Evolutionary conservation across 441 rosid species (phyloP).

Genomic region (Bocquillonia castaneifolia): DNA sequence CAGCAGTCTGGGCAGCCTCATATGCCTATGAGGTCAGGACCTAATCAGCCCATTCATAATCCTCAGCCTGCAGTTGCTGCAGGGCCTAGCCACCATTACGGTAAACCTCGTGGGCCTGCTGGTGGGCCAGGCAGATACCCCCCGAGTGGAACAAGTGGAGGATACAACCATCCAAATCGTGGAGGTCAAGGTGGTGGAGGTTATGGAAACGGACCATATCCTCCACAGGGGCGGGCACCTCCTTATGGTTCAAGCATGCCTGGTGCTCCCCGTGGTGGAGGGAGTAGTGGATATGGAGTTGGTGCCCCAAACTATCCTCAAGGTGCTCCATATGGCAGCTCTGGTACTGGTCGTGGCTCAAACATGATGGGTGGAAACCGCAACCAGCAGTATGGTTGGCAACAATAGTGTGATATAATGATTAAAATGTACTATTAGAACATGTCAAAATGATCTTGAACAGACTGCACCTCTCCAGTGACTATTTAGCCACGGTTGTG

Average conservation of each 20-base stretch:
- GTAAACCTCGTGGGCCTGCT: slow-evolving; percentile 69
- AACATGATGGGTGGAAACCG: slow-evolving; percentile 84
- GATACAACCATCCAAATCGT: slow-evolving; percentile 62
- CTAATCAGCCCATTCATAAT: slow-evolving; percentile 60
- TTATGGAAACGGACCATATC: slow-evolving; percentile 42
- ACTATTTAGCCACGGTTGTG: no score
- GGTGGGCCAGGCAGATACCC: slow-evolving; percentile 76
- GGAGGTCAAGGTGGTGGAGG: slow-evolving; percentile 56
- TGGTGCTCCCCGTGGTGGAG: slow-evolving; percentile 67
- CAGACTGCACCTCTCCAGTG: no score
- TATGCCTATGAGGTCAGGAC: slow-evolving; percentile 62
- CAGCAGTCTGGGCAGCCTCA: slow-evolving; percentile 82
- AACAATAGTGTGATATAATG: slow-evolving; percentile 33
- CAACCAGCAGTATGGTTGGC: slow-evolving; percentile 87
- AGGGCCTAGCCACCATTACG: slow-evolving; percentile 61
- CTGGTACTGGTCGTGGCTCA: slow-evolving; percentile 81
- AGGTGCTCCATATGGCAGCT: slow-evolving; percentile 66
- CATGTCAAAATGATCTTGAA: neutral
- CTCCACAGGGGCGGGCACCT: slow-evolving; percentile 48
- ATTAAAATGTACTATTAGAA: neutral
- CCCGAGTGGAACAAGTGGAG: slow-evolving; percentile 55
- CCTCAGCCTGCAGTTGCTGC: slow-evolving; percentile 64
- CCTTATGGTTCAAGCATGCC: slow-evolving; percentile 47
- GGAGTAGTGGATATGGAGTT: slow-evolving; percentile 62
- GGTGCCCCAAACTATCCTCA: slow-evolving; percentile 75